Evolutionary conservation across 306 rosid species (phyloP), one percentile per base, ranked within the genome.

Genomic region (Sesbania bispinosa): DNA sequence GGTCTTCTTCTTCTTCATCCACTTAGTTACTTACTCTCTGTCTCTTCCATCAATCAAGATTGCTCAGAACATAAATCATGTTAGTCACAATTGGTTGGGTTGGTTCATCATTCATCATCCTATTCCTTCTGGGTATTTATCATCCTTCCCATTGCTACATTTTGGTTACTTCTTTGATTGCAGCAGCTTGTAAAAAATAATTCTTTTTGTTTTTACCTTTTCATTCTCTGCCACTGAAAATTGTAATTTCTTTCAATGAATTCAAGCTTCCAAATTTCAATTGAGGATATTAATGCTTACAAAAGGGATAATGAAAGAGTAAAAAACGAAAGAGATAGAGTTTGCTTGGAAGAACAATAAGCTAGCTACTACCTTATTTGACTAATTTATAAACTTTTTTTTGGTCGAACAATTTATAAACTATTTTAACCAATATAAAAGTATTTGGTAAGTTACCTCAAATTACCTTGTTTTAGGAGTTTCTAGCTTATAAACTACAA

Each of bases 101-200:
- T 65, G 78, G 54, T 53, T 68, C 36, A 16, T 54, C 74, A 48
- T 18, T n/a, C 38, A 24, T 70, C 16, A 13, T 58, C 77, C 2
- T 65, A 30, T 6, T 65, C 36, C 36, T 60, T 16, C 61, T 72
- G 86, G 80, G 70, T 84, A 89, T 86, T 86, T 86, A 85, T 79
- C 46, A 77, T 83, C 71, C 6, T 45, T 30, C 61, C 78, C 52
- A 68, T 24, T 73, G 61, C 36, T 75, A 64, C 64, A 36, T 38
- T 70, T 70, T 79, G 76, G 39, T 80, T 78, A 47, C 63, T 73
- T 36, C 53, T 62, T 74, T n/a, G n/a, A n/a, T n/a, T 68, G 81
- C 35, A 32, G 72, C 54, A 64, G 73, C 5, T 35, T 84, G 86
- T 87, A 79, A 85, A 86, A 81, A 85, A 86, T 86, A 86, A 86